Evolutionary conservation across 176 grass and related monocot genomes (phyloP).

Genomic region (Neostapfia colusana): DNA sequence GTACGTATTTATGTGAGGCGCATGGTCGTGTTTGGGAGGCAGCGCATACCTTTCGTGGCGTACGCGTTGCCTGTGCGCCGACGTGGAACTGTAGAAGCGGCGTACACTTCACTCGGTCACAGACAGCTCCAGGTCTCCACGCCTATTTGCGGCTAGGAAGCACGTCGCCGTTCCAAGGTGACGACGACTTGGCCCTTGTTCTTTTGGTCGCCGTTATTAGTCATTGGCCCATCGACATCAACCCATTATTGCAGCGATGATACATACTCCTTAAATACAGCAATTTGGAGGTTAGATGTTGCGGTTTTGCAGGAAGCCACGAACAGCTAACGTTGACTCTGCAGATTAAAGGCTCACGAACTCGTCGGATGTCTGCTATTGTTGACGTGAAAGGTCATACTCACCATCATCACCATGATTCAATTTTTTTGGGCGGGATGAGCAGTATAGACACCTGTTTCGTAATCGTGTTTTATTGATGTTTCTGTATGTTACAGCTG

Average conservation of each 20-base stretch:
- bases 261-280: background rate
- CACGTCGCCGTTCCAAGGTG: background rate
- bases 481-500: no score
- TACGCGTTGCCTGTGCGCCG: background rate
- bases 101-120: background rate
- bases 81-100: background rate
- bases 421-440: background rate
- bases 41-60: constrained; percentile 47
- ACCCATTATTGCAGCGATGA: background rate
- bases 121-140: background rate
- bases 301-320: background rate
- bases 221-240: background rate
- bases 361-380: background rate
- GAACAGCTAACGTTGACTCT: background rate
- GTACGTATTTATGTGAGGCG: background rate
- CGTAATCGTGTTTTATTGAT: background rate
- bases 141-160: background rate
- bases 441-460: background rate
- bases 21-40: constrained; percentile 29
- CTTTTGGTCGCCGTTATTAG: background rate
- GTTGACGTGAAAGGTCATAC: background rate
- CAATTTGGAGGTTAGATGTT: background rate
- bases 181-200: background rate
- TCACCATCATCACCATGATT: background rate
- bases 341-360: background rate